Percentiles rank a stretch among this genome's conserved stretches.
Evolutionary conservation across 169 alveolate genomes (phyloP).

Genomic region (Babesia bigemina): DNA sequence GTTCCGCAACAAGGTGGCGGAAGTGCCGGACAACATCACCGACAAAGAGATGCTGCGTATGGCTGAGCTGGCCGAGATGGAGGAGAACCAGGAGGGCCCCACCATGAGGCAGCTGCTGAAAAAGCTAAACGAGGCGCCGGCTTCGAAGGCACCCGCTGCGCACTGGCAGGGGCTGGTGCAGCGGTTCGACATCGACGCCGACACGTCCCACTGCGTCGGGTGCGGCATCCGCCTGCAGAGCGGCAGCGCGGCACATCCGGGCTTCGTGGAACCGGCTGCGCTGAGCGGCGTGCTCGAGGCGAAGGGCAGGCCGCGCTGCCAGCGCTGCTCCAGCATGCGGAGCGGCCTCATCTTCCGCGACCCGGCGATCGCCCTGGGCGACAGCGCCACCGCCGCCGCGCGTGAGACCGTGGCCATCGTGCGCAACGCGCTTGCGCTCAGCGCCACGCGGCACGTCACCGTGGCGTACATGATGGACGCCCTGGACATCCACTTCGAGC

Average conservation of each 20-base stretch:
- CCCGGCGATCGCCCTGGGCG: slow-evolving; percentile 20
- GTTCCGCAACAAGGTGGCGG: slow-evolving; percentile 16
- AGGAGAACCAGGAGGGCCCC: slow-evolving; percentile 18
- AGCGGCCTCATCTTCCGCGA: slow-evolving; percentile 42
- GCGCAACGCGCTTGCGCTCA: slow-evolving; percentile 39
- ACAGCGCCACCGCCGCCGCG: slow-evolving; percentile 50
- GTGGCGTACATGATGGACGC: slow-evolving; percentile 62
- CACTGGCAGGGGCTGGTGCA: slow-evolving; percentile 36
- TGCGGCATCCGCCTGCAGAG: slow-evolving; percentile 75
- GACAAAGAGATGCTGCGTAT: slow-evolving; percentile 13
- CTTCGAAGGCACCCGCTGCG: background rate
- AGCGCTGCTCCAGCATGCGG: slow-evolving; percentile 46
- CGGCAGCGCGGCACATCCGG: slow-evolving; percentile 1
- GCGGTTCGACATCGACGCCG: slow-evolving; percentile 28
- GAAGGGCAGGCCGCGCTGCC: slow-evolving; percentile 19
- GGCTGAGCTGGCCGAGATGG: background rate
- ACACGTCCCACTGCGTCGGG: slow-evolving; percentile 62
- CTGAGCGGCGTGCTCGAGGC: background rate
- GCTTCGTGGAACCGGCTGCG: slow-evolving; percentile 21
- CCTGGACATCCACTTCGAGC: slow-evolving; percentile 52
- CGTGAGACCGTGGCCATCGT: slow-evolving; percentile 45
- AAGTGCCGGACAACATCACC: slow-evolving; percentile 23
- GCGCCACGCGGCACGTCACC: slow-evolving; percentile 28
- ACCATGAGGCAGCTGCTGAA: slow-evolving; percentile 20
- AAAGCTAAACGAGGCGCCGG: background rate